Evolutionary conservation across 805 yeast genomes (phyloP).

Genomic region (Priceomyces fermenticarens): DNA sequence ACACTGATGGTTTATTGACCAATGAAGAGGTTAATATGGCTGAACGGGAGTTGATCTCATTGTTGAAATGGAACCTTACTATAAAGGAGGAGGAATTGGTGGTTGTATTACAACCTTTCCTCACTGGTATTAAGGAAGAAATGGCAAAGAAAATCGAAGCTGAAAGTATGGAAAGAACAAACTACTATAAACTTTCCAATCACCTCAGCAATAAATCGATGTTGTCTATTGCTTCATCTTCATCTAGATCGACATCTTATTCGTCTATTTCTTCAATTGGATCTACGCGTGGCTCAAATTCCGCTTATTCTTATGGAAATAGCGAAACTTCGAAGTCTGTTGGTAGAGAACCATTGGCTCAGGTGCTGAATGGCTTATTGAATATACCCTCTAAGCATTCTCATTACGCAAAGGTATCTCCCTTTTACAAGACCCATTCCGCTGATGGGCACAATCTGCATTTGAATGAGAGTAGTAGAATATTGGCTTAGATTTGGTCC

Average conservation of each 20-base stretch:
- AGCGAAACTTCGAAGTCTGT: constrained; percentile 6
- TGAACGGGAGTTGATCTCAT: constrained; percentile 80
- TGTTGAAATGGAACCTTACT: constrained; percentile 81
- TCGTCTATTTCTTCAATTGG: constrained; percentile 14
- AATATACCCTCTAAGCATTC: constrained; percentile 3
- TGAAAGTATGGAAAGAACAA: constrained; percentile 24
- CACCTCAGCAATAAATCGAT: constrained; percentile 11
- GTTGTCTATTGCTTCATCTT: constrained; percentile 9
- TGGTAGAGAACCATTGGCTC: constrained; percentile 9
- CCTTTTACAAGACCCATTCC: not conserved
- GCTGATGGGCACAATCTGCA: constrained; percentile 3
- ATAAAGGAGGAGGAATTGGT: constrained; percentile 70
- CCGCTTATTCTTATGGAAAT: constrained; percentile 6
- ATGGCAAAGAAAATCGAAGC: constrained; percentile 25
- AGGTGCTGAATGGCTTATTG: constrained; percentile 9
- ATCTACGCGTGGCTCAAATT: constrained; percentile 15
- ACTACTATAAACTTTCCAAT: constrained; percentile 30
- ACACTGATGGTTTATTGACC: constrained; percentile 80
- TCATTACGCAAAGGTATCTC: not conserved
- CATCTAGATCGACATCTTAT: constrained; percentile 9
- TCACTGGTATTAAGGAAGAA: constrained; percentile 65
- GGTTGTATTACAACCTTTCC: constrained; percentile 68
- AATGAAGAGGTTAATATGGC: constrained; percentile 83
- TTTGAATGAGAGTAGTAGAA: constrained; percentile 10
- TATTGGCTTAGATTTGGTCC: constrained; percentile 7